Conservation (phyloP, 2,329 filamentous ascomycete genomes). For the Fusarium sp. region DNA sequence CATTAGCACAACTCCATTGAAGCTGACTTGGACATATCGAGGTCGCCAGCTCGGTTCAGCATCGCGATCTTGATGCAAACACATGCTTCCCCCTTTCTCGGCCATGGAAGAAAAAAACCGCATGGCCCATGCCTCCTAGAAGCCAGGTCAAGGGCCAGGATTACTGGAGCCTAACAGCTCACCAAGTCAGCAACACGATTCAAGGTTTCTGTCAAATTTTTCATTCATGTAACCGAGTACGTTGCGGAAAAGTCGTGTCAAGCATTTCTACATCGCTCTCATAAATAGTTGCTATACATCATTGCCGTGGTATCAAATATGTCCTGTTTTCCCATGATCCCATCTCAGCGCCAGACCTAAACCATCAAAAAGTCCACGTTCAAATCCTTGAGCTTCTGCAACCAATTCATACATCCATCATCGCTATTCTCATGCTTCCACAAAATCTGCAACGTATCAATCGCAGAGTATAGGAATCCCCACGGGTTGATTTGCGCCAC, state of each 20-base stretch:
- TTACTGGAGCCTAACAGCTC: not conserved
- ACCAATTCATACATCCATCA: conserved; percentile 49
- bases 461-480: conserved; percentile 60
- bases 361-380: conserved; percentile 51
- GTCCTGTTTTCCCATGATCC: conserved; percentile 30
- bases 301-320: conserved; percentile 33
- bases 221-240: not conserved
- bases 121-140: conserved; percentile 25
- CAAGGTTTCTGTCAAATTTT: not conserved
- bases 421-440: conserved; percentile 52
- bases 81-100: not conserved
- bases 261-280: conserved; percentile 3
- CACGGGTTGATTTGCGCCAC: conserved; percentile 56
- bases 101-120: conserved; percentile 10
- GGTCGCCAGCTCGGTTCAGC: too few species aligned
- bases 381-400: conserved; percentile 55
- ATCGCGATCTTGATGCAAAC: not conserved
- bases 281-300: not conserved
- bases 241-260: not conserved
- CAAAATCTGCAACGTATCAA: conserved; percentile 56
- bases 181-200: not conserved
- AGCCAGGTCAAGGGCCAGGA: conserved; percentile 7
- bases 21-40: not conserved
- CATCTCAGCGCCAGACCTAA: conserved; percentile 20
- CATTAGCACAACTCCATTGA: not conserved